Evolutionary conservation across 2,329 filamentous ascomycete species (phyloP).

Genomic region (Ceratocystis cubensis): DNA sequence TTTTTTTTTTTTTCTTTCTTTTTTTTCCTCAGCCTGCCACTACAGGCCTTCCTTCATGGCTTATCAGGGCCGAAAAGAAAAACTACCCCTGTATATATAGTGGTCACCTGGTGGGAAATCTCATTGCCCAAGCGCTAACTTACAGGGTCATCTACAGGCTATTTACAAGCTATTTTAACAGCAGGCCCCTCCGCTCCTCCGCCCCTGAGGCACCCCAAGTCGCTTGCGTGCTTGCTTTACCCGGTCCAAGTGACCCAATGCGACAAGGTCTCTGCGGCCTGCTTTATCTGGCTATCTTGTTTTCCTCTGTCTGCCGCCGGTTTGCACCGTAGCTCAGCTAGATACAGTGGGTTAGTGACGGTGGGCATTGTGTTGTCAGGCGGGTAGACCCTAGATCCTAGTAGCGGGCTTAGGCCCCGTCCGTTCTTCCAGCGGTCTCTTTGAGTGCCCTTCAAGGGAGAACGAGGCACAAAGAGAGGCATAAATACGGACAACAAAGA

Average conservation of each 20-base stretch:
- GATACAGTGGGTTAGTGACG: neutral
- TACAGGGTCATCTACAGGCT: neutral
- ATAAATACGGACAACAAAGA: neutral
- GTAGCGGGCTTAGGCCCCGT: slow-evolving; percentile 1
- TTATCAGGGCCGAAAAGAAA: slow-evolving; percentile 2
- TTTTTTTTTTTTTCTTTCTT: neutral
- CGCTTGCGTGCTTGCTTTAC: neutral
- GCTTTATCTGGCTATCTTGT: neutral
- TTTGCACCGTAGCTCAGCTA: neutral
- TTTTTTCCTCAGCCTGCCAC: neutral
- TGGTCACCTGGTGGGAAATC: slow-evolving; percentile 13
- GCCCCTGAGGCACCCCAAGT: neutral
- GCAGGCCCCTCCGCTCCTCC: no score
- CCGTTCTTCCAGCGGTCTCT: neutral
- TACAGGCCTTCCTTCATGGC: neutral
- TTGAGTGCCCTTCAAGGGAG: neutral
- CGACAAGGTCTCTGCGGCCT: neutral
- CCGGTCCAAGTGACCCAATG: neutral
- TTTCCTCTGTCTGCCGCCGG: neutral
- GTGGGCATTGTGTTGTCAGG: no score
- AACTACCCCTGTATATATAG: neutral
- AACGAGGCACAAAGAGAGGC: neutral
- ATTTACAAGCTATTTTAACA: no score
- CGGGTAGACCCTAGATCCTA: slow-evolving; percentile 4
- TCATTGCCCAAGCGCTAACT: slow-evolving; percentile 3